Evolutionary conservation across 139 green algal species (phyloP), one percentile per base, ranked within the genome.

Genomic region (Chlamydomonas schloesseri): DNA sequence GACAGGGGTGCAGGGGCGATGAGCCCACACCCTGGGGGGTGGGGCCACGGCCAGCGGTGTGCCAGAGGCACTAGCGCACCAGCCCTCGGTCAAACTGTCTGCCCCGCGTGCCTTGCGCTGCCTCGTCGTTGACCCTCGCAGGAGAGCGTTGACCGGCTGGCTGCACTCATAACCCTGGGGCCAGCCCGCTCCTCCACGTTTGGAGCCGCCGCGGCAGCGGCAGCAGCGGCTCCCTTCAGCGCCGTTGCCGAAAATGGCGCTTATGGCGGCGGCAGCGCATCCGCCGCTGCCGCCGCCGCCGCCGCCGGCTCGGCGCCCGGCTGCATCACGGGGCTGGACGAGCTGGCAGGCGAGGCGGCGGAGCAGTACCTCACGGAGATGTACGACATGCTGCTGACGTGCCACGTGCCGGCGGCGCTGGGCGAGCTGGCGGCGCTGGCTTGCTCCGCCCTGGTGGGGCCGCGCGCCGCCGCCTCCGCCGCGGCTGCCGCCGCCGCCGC

Each of bases 331-430:
- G 78, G 78, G 18, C 64, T 74, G 42, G 78, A 84, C 20, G 3
- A 15, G 15, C 64, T 74, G 23, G 4, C 78, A 8, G 64, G 74
- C 46, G 64, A 65, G 17, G 60, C 65, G 64, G 64, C 42, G 42
- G 64, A 84, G 78, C 42, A 65, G 37, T 84, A 84, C 64, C 78
- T 84, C 8, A 67, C 64, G 10, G 78, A 84, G 47, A 53, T 84
- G 64, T 74, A 75, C 46, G 78, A 42, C 78, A 65, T 75, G 78
- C 33, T 84, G 64, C 42, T 67, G 0, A 33, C 31, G 46, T 75
- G 64, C 31, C 64, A 46, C 17, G 78, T 84, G n/a, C 64, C 78
- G 2, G 78, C 74, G 60, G 78, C 78, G 20, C 64, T 84, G 64
- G 78, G 78, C 14, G 78, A 84, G 37, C 78, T 84, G 18, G 28